Base-by-base conservation (phyloP, 768 basidiomycete species). In the Auriscalpium orientale region DNA sequence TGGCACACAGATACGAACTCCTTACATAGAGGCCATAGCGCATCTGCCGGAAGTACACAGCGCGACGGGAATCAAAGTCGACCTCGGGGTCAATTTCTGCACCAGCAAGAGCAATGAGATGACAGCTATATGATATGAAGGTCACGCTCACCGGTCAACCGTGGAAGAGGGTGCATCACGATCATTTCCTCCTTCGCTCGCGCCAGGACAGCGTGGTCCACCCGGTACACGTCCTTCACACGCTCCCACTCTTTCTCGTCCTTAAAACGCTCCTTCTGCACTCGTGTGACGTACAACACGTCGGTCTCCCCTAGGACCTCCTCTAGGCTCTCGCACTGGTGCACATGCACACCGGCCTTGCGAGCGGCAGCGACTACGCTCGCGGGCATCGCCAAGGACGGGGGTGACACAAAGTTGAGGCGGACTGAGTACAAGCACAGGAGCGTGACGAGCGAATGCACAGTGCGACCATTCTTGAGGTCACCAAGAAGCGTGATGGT, bases 21-120 rank as follows among this genome's bases (percentile, higher is more conserved):
- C 95, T 68, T 66, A 98, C 94, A 68, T 93, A 98, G 59, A 98
- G 87, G 47, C 95, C 95, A 67, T 97, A 95, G 55, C 94, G 85
- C 95, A 97, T 98, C 67, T 98, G 95, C 40, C 95, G 85, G 87
- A 98, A 98, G 73, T 98, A 98, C 20, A 91, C 93, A 2, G 95
- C 95, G 11, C 95, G 82, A 33, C 90, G 83, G 8, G 84, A 89
- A 70, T 98, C 95, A 63, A 95, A 98, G 71, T 99, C 97, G 46
- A 99, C 95, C 69, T 95, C 95, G 3, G 93, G 91, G 68, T 98
- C 95, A 64, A 99, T 98, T 87, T 99, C 97, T 93, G 62, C 4
- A n/a, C 22, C 58, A 46, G 16, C 38, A 37, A 56, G 4, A n/a
- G 16, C 67, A 55, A 65, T 55, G 57, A 43, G 12, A 48, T 11